Evolutionary conservation across 2,329 filamentous ascomycete species (phyloP), one percentile per base, ranked within the genome.

Genomic region (Phialemoniopsis sp.): DNA sequence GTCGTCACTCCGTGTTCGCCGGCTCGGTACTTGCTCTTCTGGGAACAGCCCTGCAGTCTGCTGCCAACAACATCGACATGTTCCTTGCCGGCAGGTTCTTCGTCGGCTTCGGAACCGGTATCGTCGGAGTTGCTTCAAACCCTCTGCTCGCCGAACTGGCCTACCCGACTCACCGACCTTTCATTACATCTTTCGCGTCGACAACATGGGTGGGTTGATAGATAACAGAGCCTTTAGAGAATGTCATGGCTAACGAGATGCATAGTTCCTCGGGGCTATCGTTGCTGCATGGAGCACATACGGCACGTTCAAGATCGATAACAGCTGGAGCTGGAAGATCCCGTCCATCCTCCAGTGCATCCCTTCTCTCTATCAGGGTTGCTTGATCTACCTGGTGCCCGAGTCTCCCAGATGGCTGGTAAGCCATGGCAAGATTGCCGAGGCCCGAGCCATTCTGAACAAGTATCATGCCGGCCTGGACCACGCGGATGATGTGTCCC

Each of bases 331-430:
- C 41, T 79, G 75, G 75, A 60, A 76, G 14, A 78, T 80, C 43
- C 76, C 76, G 0, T 71, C 80, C 43, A 72, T 70, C 0, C 78
- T 81, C 55, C 77, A 81, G 48, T 77, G 78, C 34, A 57, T 76
- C 14, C 71, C 73, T 34, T 62, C 80, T 4, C 12, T 49, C 2
- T 15, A 41, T 5, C 43, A 46, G 37, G 34, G 44, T 7, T 46
- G 79, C 5, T 21, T 70, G 5, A 64, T 78, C 4, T 73, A 70
- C 63, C 69, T 75, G 56, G 74, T 80, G 50, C 77, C 76, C 1
- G 78, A 82, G 46, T 76, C 72, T 7, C 76, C 73, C 1, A 60
- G 76, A 16, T 76, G 68, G 67, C 62, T 80, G 2, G 66, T 71
- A 36, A 77, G 78, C 40, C 66, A 70, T 8, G 74, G 73, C 6